Percentiles rank a stretch among this genome's conserved stretches.
Evolutionary conservation across 805 yeast species (phyloP).

Genomic region (Candida nonsorbophila): DNA sequence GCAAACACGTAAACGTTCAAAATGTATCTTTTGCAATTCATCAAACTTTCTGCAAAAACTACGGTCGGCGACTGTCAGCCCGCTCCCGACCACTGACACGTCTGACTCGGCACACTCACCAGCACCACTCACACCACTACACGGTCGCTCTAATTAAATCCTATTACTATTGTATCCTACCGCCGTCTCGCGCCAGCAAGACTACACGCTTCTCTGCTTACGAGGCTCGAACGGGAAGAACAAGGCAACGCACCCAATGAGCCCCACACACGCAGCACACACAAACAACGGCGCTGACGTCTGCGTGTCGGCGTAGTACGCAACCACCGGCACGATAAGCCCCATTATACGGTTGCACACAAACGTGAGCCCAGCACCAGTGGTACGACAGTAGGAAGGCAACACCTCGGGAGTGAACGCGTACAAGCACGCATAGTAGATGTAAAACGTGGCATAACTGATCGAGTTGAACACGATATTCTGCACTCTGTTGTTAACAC

Average conservation of each 20-base stretch:
- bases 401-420: conserved; percentile 37
- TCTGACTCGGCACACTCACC: too few relatives aligned
- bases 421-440: conserved; percentile 29
- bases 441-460: conserved; percentile 37
- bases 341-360: conserved; percentile 29
- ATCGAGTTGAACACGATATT: conserved; percentile 44
- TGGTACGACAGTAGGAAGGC: conserved; percentile 29
- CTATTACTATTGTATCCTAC: too few relatives aligned
- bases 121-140: too few relatives aligned
- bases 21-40: too few relatives aligned
- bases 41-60: too few relatives aligned
- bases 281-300: conserved; percentile 30
- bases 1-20: too few relatives aligned
- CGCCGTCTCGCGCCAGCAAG: too few relatives aligned
- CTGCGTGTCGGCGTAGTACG: conserved; percentile 21
- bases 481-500: conserved; percentile 44
- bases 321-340: conserved; percentile 34
- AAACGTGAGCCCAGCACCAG: conserved; percentile 31
- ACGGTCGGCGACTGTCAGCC: too few relatives aligned
- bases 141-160: too few relatives aligned
- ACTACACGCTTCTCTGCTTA: conserved; percentile 19
- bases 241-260: conserved; percentile 25
- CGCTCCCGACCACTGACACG: too few relatives aligned
- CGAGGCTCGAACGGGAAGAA: conserved; percentile 30
- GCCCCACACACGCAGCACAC: conserved; percentile 30